These are phyloP conservation scores for Talaromyces stipitatus DNA, from an alignment of 495 filamentous ascomycete genomes.

Conservation along the genomic window DNA sequence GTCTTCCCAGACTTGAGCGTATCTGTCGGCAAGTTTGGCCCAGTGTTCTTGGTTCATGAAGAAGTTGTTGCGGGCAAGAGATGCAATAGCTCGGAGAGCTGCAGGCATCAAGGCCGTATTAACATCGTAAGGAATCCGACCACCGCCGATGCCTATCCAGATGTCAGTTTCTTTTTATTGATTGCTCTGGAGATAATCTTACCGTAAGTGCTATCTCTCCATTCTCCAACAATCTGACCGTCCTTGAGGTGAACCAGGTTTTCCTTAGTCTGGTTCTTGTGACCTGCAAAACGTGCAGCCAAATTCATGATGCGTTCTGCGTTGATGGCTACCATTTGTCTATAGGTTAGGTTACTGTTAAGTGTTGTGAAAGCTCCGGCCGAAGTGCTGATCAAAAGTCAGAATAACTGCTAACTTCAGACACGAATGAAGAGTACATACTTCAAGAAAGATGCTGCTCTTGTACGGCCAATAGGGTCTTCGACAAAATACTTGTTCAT, in stretches of 20 bases:
- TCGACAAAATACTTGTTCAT: constrained; percentile 53
- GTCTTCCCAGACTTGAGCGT: constrained; percentile 58
- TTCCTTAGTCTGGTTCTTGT: constrained; percentile 35
- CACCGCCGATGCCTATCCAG: constrained; percentile 46
- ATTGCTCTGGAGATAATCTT: neutral
- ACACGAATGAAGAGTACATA: constrained; percentile 4
- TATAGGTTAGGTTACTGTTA: constrained; percentile 46
- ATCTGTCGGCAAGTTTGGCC: constrained; percentile 33
- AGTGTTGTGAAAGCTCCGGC: constrained; percentile 35
- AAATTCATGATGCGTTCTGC: constrained; percentile 51
- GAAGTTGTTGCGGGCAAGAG: constrained; percentile 40
- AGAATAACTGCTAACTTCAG: neutral
- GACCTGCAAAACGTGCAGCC: constrained; percentile 43
- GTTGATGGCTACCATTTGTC: constrained; percentile 40
- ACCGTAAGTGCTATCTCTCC: constrained; percentile 53
- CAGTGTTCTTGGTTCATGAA: constrained; percentile 42
- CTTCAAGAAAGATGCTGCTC: constrained; percentile 39
- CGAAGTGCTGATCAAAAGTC: constrained; percentile 20
- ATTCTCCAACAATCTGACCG: constrained; percentile 51
- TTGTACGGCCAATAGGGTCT: constrained; percentile 30
- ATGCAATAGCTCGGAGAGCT: constrained; percentile 48
- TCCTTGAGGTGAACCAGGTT: constrained; percentile 53
- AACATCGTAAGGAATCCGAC: constrained; percentile 58
- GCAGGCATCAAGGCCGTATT: constrained; percentile 58
- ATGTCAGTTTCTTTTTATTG: neutral